Evolutionary conservation across 208 protist genomes (phyloP).

Genomic region (Trichomonas gallinae): DNA sequence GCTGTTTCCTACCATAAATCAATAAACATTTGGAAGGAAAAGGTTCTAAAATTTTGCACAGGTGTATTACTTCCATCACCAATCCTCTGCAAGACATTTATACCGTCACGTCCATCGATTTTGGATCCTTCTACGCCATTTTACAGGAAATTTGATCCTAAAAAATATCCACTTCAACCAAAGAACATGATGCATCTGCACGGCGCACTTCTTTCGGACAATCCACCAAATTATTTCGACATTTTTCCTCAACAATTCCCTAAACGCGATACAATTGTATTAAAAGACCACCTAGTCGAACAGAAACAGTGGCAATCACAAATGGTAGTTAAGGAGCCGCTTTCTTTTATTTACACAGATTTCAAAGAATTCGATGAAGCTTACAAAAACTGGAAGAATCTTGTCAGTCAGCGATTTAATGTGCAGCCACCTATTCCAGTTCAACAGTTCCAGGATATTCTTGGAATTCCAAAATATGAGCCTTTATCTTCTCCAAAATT

Average conservation of each 20-base stretch:
- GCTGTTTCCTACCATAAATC: not conserved
- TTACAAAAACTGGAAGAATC: not conserved
- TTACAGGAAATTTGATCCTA: not conserved
- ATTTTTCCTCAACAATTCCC: not conserved
- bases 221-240: not conserved
- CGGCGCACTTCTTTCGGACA: not conserved
- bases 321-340: not conserved
- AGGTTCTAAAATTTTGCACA: not conserved
- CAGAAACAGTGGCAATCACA: not conserved
- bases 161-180: not conserved
- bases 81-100: not conserved
- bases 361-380: not conserved
- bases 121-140: not conserved
- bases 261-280: not conserved
- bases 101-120: not conserved
- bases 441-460: not conserved
- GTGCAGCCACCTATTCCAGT: not conserved
- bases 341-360: not conserved
- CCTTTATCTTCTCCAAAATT: not conserved
- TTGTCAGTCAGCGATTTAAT: not conserved
- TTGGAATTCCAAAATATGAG: not conserved
- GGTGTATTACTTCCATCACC: not conserved
- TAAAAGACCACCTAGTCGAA: not conserved
- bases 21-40: not conserved
- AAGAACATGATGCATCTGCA: not conserved